These are phyloP conservation scores for Lactarius evosmus DNA, from an alignment of 768 basidiomycete genomes.

Conservation along the genomic window DNA sequence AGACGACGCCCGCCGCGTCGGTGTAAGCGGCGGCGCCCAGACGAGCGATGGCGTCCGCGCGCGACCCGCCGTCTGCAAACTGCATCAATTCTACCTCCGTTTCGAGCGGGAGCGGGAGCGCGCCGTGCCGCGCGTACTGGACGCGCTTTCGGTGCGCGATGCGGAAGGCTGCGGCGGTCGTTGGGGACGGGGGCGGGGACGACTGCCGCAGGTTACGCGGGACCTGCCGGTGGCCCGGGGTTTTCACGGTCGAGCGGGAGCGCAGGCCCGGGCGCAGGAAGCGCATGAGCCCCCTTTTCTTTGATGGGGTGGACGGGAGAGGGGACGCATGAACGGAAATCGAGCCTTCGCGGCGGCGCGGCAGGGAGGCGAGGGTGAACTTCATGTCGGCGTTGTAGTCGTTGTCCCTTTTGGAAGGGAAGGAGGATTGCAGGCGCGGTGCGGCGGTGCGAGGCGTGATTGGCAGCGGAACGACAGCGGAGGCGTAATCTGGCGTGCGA, in stretches of 20 bases:
- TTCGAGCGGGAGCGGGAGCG: conserved; percentile 50
- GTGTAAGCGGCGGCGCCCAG: conserved; percentile 39
- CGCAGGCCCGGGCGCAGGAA: conserved; percentile 42
- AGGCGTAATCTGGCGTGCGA: conserved; percentile 60
- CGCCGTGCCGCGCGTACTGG: conserved; percentile 41
- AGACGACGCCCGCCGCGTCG: conserved; percentile 58
- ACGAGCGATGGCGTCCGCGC: conserved; percentile 52
- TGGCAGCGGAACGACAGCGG: conserved; percentile 49
- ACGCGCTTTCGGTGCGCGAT: conserved; percentile 34
- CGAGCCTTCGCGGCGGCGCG: conserved; percentile 7
- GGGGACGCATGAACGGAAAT: neutral
- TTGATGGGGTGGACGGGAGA: conserved; percentile 28
- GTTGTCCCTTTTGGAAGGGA: neutral
- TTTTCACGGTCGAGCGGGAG: conserved; percentile 36
- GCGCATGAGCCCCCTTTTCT: conserved; percentile 39
- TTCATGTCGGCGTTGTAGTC: conserved; percentile 25
- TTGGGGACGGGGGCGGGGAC: conserved; percentile 13
- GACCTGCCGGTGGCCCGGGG: conserved; percentile 29
- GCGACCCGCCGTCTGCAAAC: conserved; percentile 59
- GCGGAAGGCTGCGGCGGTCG: neutral
- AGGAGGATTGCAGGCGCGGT: neutral
- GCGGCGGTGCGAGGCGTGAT: conserved; percentile 10
- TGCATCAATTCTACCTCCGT: conserved; percentile 70
- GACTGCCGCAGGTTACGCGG: neutral
- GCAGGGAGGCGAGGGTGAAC: conserved; percentile 48